Conservation (phyloP, 1,284 basidiomycete species). For the Anthracocystis setariae region DNA sequence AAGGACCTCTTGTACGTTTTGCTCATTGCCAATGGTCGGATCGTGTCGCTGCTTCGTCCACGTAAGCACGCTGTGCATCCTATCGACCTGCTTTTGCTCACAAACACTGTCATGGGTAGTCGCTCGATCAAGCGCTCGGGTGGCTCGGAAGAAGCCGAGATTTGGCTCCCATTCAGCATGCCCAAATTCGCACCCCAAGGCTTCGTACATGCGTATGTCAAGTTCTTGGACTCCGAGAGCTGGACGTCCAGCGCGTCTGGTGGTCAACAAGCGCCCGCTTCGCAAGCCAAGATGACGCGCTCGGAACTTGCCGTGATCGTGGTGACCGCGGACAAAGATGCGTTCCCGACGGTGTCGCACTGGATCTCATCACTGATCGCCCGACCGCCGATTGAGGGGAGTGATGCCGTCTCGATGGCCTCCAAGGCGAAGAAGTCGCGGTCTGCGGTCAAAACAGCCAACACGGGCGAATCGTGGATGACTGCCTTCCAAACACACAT, state of each 20-base stretch:
- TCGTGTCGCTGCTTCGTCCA: conserved; percentile 88
- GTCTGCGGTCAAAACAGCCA: conserved; percentile 8
- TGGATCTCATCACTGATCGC: conserved; percentile 72
- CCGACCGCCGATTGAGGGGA: neutral
- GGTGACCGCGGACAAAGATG: conserved; percentile 60
- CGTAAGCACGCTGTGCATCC: conserved; percentile 94
- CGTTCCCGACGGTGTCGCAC: conserved; percentile 69
- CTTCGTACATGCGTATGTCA: conserved; percentile 92
- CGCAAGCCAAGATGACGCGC: conserved; percentile 15
- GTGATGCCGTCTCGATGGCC: conserved; percentile 6
- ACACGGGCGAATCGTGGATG: conserved; percentile 10
- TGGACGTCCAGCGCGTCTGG: neutral
- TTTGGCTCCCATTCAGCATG: conserved; percentile 94
- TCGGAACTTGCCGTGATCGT: conserved; percentile 54
- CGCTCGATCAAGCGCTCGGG: conserved; percentile 69
- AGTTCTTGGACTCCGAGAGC: conserved; percentile 72
- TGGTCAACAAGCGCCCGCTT: neutral
- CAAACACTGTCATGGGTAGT: conserved; percentile 72
- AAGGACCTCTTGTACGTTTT: conserved; percentile 85
- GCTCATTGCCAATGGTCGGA: conserved; percentile 79
- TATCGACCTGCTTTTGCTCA: conserved; percentile 68
- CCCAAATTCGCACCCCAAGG: conserved; percentile 91
- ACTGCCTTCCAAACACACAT: conserved; percentile 34
- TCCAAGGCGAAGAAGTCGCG: conserved; percentile 5
- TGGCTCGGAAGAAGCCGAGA: conserved; percentile 74